Base-by-base conservation (phyloP, 176 grass and related monocot genomes). In the Pontederia paniculata region DNA sequence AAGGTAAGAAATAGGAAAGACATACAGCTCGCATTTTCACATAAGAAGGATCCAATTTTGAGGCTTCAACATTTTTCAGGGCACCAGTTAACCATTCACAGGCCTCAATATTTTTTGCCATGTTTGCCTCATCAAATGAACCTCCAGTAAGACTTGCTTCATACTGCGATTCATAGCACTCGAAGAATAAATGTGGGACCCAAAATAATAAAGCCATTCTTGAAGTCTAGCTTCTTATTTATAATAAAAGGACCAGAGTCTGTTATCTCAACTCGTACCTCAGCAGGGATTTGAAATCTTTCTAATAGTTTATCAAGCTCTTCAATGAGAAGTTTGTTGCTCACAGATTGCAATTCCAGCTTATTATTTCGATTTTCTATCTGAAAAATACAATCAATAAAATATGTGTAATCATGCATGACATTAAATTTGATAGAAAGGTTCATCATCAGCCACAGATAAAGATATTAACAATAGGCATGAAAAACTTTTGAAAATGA, bases 21-120 rank as follows among this genome's bases (percentile, higher is more conserved):
- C 75, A 64, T 89, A 97, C 91, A 55, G 76, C 91, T 68, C 86
- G 77, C 53, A 97, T 42, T 84, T 65, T 97, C 43, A 66, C 91
- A 81, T 97, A 97, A 54, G 64, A 63, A 52, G 82, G 80, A 56
- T 97, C 82, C 55, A 97, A 42, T 66, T 76, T 89, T 10, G 91
- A 84, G 0, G 62, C 77, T 87, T 97, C 91, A 60, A 97, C 74
- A 60, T 97, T 89, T 54, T 69, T 71, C 61, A 97, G 83, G 48
- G 82, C 82, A 76, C 55, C 71, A 20, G 91, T 97, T 80, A 97
- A 81, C 91, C 91, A 97, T 58, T 97, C 91, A 76, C 91, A 97
- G 19, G 86, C 82, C 86, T 97, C 91, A 20, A 87, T 83, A 56
- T 97, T 97, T 60, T 84, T 84, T 48, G 77, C 56, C 91, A 97